Percentiles rank a stretch among this genome's conserved stretches.
These are phyloP conservation scores for Wickerhamiella pararugosa DNA, from an alignment of 1,139 yeast species.

Conservation along the genomic window DNA sequence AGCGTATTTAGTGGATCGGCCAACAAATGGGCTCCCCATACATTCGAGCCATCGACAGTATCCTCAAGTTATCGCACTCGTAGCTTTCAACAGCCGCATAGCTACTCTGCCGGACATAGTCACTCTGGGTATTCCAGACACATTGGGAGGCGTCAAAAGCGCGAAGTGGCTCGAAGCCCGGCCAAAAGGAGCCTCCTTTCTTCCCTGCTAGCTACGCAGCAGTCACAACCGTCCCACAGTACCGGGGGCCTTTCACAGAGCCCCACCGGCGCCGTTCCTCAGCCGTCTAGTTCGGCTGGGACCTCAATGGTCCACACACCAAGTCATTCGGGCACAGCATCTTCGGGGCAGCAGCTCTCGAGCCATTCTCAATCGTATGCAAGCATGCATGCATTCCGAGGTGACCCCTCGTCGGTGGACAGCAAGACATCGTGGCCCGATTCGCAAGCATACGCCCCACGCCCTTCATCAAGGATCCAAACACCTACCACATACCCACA, in stretches of 20 bases:
- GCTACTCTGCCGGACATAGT: background rate
- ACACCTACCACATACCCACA: background rate
- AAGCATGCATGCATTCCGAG: too few relatives aligned
- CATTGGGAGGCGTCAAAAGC: background rate
- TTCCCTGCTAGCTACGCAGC: background rate
- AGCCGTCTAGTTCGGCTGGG: background rate
- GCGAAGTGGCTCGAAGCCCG: background rate
- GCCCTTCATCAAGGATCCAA: too few relatives aligned
- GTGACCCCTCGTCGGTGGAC: too few relatives aligned
- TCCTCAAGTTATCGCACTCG: constrained; percentile 20
- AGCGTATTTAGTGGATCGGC: constrained; percentile 19
- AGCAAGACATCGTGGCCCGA: too few relatives aligned
- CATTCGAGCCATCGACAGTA: constrained; percentile 22
- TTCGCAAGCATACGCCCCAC: too few relatives aligned
- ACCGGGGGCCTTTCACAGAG: background rate
- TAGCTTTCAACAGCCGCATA: constrained; percentile 4
- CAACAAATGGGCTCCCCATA: constrained; percentile 18
- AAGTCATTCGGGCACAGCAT: background rate
- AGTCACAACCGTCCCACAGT: background rate
- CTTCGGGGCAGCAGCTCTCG: background rate
- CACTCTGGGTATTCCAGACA: too few relatives aligned
- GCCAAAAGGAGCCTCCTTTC: constrained; percentile 1
- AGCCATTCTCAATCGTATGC: too few relatives aligned
- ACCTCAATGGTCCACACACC: background rate
- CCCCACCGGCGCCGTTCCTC: background rate